These are phyloP conservation scores for Verruconis gallopava DNA, from an alignment of 2,329 filamentous ascomycete species.

Conservation along the genomic window DNA sequence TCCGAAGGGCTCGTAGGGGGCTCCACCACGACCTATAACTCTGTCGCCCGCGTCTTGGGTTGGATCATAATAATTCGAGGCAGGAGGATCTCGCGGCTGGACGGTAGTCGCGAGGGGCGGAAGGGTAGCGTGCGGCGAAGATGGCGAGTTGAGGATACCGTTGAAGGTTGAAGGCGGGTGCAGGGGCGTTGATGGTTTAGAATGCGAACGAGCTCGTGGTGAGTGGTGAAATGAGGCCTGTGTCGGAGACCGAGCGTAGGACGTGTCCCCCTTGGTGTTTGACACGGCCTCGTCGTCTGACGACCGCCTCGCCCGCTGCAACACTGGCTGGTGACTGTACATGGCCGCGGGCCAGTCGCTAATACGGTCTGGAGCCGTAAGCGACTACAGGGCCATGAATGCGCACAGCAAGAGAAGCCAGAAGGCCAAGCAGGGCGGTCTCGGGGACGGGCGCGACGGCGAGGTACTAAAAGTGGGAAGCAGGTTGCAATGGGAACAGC, in stretches of 20 bases:
- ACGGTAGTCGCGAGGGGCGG: constrained; percentile 27
- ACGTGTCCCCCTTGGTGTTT: not conserved
- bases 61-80: constrained; percentile 38
- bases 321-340: not conserved
- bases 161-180: constrained; percentile 6
- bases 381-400: not conserved
- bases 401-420: not conserved
- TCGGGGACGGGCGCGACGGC: too few species aligned
- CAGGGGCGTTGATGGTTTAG: constrained; percentile 13
- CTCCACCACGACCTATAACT: constrained; percentile 18
- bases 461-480: too few species aligned
- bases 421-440: too few species aligned
- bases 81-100: constrained; percentile 24
- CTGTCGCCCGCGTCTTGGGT: constrained; percentile 31
- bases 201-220: constrained; percentile 9
- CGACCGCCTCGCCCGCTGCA: not conserved
- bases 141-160: constrained; percentile 20
- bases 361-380: not conserved
- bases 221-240: constrained; percentile 12
- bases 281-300: not conserved
- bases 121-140: constrained; percentile 24
- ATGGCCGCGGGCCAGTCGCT: not conserved
- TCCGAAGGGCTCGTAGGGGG: constrained; percentile 19
- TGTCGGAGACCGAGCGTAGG: not conserved
- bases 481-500: too few species aligned